Percentiles rank a stretch among this genome's conserved stretches.
Conservation (phyloP, 2,329 filamentous ascomycete species). For the Nannizziopsis barbatae region DNA sequence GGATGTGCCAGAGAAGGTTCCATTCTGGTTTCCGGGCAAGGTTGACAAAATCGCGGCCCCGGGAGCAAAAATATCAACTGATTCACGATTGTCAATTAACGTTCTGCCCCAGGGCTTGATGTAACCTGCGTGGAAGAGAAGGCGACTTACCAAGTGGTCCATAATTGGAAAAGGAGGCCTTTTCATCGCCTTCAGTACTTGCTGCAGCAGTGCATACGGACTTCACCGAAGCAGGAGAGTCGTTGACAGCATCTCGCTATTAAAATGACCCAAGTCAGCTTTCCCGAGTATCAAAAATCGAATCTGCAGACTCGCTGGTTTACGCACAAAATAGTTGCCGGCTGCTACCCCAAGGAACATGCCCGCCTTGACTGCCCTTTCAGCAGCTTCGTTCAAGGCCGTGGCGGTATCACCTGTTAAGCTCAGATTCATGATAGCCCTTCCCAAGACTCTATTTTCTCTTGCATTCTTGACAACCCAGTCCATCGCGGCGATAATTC, state of each 20-base stretch:
- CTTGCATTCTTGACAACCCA: conserved; percentile 28
- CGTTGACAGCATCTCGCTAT: conserved; percentile 23
- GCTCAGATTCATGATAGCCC: conserved; percentile 28
- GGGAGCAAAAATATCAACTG: conserved; percentile 47
- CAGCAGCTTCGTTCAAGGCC: conserved; percentile 32
- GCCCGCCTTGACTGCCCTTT: conserved; percentile 27
- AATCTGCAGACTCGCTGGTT: neutral
- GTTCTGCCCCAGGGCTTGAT: neutral
- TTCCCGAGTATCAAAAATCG: neutral
- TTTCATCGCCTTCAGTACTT: conserved; percentile 23
- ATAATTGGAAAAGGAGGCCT: conserved; percentile 34
- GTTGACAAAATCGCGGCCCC: conserved; percentile 43
- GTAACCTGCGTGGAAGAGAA: neutral
- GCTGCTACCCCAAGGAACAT: conserved; percentile 34
- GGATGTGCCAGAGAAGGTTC: conserved; percentile 32
- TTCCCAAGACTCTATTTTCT: conserved; percentile 21
- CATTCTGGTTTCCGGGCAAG: conserved; percentile 40
- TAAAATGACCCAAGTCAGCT: neutral
- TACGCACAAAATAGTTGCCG: conserved; percentile 23
- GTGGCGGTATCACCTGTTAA: conserved; percentile 14
- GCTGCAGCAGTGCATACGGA: conserved; percentile 34
- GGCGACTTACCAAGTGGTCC: conserved; percentile 25
- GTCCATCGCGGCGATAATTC: conserved; percentile 43
- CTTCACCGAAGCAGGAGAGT: conserved; percentile 30
- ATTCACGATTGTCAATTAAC: neutral